A percentile compares a stretch with the other conserved stretches of the same genome.
Conservation (phyloP, 805 yeast species). For the Yarrowia sp. region DNA sequence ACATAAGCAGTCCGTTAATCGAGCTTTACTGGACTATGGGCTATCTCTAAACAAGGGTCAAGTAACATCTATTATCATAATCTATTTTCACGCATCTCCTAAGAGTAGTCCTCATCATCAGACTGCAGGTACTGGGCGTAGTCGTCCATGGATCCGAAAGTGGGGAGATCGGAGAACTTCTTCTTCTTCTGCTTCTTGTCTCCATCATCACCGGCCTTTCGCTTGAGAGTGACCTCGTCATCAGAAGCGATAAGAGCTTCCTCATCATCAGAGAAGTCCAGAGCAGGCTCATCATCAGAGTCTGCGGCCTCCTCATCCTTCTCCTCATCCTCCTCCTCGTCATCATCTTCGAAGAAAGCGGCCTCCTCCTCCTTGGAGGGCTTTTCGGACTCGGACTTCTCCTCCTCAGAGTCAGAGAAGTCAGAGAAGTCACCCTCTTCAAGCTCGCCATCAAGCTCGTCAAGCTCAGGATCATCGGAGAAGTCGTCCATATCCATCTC, state of each 20-base stretch:
- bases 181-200: slow-evolving; percentile 56
- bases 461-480: slow-evolving; percentile 54
- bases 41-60: too few relatives aligned
- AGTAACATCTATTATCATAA: too few relatives aligned
- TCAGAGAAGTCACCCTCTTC: slow-evolving; percentile 41
- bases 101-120: slow-evolving; percentile 59
- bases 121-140: slow-evolving; percentile 76
- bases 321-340: slow-evolving; percentile 43
- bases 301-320: slow-evolving; percentile 48
- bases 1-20: too few relatives aligned
- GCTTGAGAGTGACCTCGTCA: slow-evolving; percentile 47
- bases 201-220: slow-evolving; percentile 44
- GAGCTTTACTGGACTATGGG: too few relatives aligned
- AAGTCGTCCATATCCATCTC: slow-evolving; percentile 47
- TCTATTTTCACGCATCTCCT: slow-evolving; percentile 1
- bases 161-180: slow-evolving; percentile 73
- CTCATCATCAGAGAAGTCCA: slow-evolving; percentile 49
- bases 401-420: slow-evolving; percentile 43
- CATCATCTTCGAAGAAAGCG: slow-evolving; percentile 41
- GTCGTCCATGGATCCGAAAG: slow-evolving; percentile 88
- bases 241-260: slow-evolving; percentile 53
- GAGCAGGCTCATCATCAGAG: slow-evolving; percentile 44
- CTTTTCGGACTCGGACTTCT: slow-evolving; percentile 43
- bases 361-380: slow-evolving; percentile 43
- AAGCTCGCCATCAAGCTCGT: slow-evolving; percentile 48